Base-by-base conservation (phyloP, 1,139 yeast genomes). In the Kurtzmaniella quercitrusa region DNA sequence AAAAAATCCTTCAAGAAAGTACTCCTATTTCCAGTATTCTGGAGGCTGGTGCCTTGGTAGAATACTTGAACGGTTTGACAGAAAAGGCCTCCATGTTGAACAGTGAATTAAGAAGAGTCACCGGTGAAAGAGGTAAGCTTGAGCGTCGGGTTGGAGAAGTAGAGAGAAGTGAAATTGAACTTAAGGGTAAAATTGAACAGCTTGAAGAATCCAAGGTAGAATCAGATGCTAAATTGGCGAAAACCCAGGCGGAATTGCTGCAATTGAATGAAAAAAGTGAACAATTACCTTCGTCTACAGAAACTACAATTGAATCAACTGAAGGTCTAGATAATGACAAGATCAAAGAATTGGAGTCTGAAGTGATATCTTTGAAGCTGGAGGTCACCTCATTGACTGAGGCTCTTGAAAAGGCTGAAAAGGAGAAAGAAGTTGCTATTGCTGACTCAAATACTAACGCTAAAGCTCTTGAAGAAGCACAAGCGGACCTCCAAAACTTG, bases 11-110 rank as follows among this genome's bases (percentile, higher is more conserved):
- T 48, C 75, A 77, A 43, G 97, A 93, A 52, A 66, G 80, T 53
- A 91, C 98, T 0, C 98, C 98, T 0, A 75, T 88, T 41, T 74
- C 86, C 1, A 77, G 83, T 34, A 79, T 91, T 25, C 68, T 85
- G 1, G 97, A 93, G 51, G 77, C 84, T 0, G 86, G 79, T 14
- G 66, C 78, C 8, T 67, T 91, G 40, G 81, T 82, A 36, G 91
- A 84, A 43, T 90, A 82, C 60, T 72, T 91, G 43, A 73, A 75
- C 44, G 83, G 87, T 29, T 62, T 87, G 44, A 75, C 75, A 19
- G 75, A 78, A 41, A 85, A 85, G 57, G 79, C 77, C n/a, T 68
- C 70, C 2, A 63, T 90, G 64, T 67, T 81, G 48, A 76, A 71
- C 50, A 69, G 63, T 10, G 88, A 83, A 53, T 60, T 82, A 53